A percentile compares a stretch with the other conserved stretches of the same genome.
phyloP scores from a whole-genome alignment of 495 filamentous ascomycete species.

The Cercophora sp. region DNA sequence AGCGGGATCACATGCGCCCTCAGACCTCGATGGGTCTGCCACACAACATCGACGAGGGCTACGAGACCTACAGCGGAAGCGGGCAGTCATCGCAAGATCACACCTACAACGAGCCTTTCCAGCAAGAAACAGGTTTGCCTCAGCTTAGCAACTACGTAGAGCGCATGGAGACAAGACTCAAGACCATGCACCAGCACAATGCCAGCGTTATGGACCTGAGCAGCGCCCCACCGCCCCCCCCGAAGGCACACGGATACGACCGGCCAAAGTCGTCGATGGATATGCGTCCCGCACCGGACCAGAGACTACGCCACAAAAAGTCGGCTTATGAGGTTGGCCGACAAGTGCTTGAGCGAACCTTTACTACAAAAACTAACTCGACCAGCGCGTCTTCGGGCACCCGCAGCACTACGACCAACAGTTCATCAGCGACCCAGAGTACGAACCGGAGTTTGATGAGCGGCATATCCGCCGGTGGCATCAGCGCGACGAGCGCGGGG shows the following conservation, averaged over 20 bases:
- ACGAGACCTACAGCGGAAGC: constrained; percentile 48
- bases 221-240: constrained; percentile 59
- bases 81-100: constrained; percentile 40
- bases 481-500: constrained; percentile 93
- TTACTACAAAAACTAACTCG: constrained; percentile 81
- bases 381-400: constrained; percentile 64
- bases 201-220: constrained; percentile 41
- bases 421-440: constrained; percentile 66
- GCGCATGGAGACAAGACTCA: constrained; percentile 78
- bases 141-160: constrained; percentile 80
- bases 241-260: constrained; percentile 47
- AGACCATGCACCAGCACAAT: constrained; percentile 64
- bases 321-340: constrained; percentile 80
- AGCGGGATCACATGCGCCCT: constrained; percentile 47
- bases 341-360: constrained; percentile 66
- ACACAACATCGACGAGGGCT: constrained; percentile 50
- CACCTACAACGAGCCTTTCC: constrained; percentile 35
- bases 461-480: constrained; percentile 79
- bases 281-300: constrained; percentile 25
- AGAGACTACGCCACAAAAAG: constrained; percentile 55
- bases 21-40: constrained; percentile 70
- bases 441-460: constrained; percentile 91
- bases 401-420: constrained; percentile 67
- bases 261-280: constrained; percentile 51
- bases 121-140: constrained; percentile 53